Evolutionary conservation across 345 rosid species (phyloP), one percentile per base, ranked within the genome.

Genomic region (Garcia nutans): DNA sequence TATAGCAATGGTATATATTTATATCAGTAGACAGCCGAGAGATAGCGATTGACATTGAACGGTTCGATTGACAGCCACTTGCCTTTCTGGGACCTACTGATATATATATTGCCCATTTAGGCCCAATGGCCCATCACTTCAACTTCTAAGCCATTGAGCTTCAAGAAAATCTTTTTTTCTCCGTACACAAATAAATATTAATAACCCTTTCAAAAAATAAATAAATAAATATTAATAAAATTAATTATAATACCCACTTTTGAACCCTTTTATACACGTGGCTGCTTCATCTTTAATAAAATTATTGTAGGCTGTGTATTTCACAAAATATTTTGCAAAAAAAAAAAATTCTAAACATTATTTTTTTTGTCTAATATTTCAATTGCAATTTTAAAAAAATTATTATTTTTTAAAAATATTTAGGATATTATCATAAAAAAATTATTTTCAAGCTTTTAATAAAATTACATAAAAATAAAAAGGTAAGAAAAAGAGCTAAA

Each of bases 11-110:
- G 20, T 57, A 22, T 33, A 70, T 37, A 52, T 37, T 33, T 65
- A 12, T 24, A 41, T 2, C 58, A 72, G 77, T 72, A 71, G 73
- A 75, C 87, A 82, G 83, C 83, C 84, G 10, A 74, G 77, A 61
- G 89, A 82, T 57, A 22, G 70, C 33, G 87, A 82, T 62, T 74
- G 87, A 82, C 49, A 56, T 26, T 3, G 80, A 67, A 74, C 47
- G 76, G 66, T 33, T 33, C 73, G 49, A 16, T 62, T 76, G 79
- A 69, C 65, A 19, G 62, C 26, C 58, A 52, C 66, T 17, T 33
- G 7, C 20, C 28, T 12, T 19, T 16, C 41, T 49, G 65, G 70
- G 68, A n/a, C 84, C 81, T 57, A 50, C 37, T 47, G 0, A 10
- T 20, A 16, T 0, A 24, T 72, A 22, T 16, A 57, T n/a, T n/a